These are phyloP conservation scores for Backusella macrospora DNA, from an alignment of 192 early-diverging fungal species.

Conservation along the genomic window DNA sequence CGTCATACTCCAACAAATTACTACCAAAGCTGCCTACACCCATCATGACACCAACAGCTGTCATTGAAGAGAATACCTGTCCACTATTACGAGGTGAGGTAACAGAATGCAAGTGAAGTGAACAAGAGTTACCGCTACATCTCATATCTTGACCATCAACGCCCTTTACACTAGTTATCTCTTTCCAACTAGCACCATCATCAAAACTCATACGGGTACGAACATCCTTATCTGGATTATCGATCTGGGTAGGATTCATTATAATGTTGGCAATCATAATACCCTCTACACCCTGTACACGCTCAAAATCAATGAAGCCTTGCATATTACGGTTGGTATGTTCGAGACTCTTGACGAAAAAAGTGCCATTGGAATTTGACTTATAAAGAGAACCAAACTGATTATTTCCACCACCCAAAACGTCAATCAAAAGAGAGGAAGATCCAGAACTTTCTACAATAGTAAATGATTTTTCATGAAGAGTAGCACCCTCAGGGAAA, in stretches of 20 bases:
- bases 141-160: conserved; percentile 28
- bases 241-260: conserved; percentile 70
- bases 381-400: conserved; percentile 73
- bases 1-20: conserved; percentile 66
- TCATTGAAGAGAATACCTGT: conserved; percentile 68
- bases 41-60: conserved; percentile 84
- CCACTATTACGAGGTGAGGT: conserved; percentile 70
- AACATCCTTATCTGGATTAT: conserved; percentile 55
- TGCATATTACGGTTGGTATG: conserved; percentile 76
- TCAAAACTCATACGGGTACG: conserved; percentile 83
- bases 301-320: conserved; percentile 91
- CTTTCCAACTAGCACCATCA: conserved; percentile 80
- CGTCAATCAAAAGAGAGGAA: conserved; percentile 73
- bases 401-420: conserved; percentile 47
- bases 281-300: conserved; percentile 79
- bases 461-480: conserved; percentile 74
- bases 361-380: conserved; percentile 89
- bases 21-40: conserved; percentile 89
- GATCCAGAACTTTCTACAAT: conserved; percentile 80
- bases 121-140: conserved; percentile 48
- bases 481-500: conserved; percentile 53
- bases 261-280: conserved; percentile 88
- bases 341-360: conserved; percentile 78
- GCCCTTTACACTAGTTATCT: conserved; percentile 47
- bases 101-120: conserved; percentile 86